phyloP scores from a whole-genome alignment of 2,329 filamentous ascomycete species.

The Neonectria sp. region DNA sequence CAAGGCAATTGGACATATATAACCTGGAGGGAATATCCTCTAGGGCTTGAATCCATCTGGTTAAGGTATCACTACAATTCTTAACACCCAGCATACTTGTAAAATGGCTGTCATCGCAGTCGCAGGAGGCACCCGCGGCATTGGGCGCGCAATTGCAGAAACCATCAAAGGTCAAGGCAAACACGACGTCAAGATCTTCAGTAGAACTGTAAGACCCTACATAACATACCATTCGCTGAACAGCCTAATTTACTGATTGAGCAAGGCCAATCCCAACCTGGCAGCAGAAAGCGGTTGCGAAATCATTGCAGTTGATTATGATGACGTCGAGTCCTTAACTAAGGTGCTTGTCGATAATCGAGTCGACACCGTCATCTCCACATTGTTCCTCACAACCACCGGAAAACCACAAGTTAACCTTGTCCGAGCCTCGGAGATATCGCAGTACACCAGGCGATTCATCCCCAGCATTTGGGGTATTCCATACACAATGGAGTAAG shows the following conservation, averaged over 20 bases:
- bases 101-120: constrained; percentile 54
- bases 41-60: no score
- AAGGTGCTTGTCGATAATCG: constrained; percentile 52
- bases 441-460: constrained; percentile 56
- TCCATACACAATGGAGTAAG: constrained; percentile 31
- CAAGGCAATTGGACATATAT: no score
- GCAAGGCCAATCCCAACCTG: not conserved
- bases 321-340: constrained; percentile 41
- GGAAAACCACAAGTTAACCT: constrained; percentile 57
- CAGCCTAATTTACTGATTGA: not conserved
- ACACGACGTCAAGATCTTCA: constrained; percentile 58
- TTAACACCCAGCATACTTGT: not conserved
- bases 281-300: constrained; percentile 37
- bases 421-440: constrained; percentile 59
- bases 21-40: no score
- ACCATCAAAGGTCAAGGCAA: constrained; percentile 53
- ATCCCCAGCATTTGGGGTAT: constrained; percentile 61
- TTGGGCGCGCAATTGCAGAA: constrained; percentile 63
- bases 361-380: constrained; percentile 61
- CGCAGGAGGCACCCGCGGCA: constrained; percentile 62
- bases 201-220: constrained; percentile 52
- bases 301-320: constrained; percentile 48
- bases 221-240: no score
- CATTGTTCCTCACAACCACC: constrained; percentile 49
- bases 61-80: no score